Conservation (phyloP, 306 rosid species). For the Acmispon strigosus region DNA sequence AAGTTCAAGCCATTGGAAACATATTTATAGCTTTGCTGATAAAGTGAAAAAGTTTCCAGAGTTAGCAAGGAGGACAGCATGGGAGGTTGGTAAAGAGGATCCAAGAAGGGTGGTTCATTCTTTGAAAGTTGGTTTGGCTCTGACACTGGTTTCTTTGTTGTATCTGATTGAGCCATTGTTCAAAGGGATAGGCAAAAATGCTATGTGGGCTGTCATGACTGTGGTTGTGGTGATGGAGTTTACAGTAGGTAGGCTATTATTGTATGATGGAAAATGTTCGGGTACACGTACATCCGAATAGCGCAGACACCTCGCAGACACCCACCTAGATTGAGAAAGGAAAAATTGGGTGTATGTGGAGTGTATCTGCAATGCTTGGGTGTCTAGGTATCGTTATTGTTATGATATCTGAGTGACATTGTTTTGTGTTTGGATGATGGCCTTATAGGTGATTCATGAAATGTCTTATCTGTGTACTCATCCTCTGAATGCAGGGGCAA, state of each 20-base stretch:
- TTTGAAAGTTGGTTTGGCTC: slow-evolving; percentile 69
- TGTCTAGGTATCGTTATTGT: too few relatives aligned
- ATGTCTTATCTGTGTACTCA: too few relatives aligned
- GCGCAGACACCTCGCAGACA: too few relatives aligned
- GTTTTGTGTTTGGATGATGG: background rate
- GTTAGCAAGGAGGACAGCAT: slow-evolving; percentile 29
- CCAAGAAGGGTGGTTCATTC: slow-evolving; percentile 77
- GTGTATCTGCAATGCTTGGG: too few relatives aligned
- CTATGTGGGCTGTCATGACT: slow-evolving; percentile 96
- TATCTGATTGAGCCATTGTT: slow-evolving; percentile 65
- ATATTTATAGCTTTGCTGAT: slow-evolving; percentile 12
- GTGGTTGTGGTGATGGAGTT: slow-evolving; percentile 91
- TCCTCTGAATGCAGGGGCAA: slow-evolving; percentile 54
- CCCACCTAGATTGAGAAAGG: too few relatives aligned
- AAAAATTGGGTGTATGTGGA: too few relatives aligned
- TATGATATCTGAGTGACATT: background rate
- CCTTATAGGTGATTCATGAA: too few relatives aligned
- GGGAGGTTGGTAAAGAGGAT: slow-evolving; percentile 67
- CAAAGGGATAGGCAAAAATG: slow-evolving; percentile 57
- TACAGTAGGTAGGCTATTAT: slow-evolving; percentile 57
- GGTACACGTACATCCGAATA: too few relatives aligned
- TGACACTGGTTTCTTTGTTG: slow-evolving; percentile 68
- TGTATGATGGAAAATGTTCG: background rate
- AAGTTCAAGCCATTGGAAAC: slow-evolving; percentile 22
- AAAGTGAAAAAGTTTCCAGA: slow-evolving; percentile 36